Conservation (phyloP, 1,284 basidiomycete genomes). For the Heterobasidion occidentale region DNA sequence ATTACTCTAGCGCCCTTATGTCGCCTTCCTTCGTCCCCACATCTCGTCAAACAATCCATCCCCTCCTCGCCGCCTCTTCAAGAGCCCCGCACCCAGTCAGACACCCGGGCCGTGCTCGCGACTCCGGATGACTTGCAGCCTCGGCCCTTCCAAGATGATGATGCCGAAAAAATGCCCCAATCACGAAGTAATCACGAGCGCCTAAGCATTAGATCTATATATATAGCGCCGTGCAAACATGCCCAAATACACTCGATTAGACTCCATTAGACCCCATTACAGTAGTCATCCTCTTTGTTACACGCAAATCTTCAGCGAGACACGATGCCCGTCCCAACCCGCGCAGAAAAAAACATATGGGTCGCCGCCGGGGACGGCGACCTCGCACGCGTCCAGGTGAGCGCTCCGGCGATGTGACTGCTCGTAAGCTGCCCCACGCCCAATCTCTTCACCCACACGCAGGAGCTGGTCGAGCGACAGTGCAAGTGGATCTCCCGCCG, state of each 20-base stretch:
- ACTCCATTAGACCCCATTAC: too few species aligned
- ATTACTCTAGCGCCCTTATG: background rate
- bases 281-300: background rate
- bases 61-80: too few species aligned
- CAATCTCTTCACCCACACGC: background rate
- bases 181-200: too few species aligned
- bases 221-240: background rate
- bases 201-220: too few species aligned
- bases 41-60: background rate
- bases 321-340: conserved; percentile 23
- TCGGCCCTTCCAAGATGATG: too few species aligned
- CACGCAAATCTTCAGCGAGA: background rate
- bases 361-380: conserved; percentile 87
- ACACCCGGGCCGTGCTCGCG: too few species aligned
- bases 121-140: too few species aligned
- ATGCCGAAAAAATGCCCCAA: too few species aligned
- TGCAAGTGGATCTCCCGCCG: conserved; percentile 3
- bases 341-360: conserved; percentile 72
- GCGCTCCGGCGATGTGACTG: conserved; percentile 6
- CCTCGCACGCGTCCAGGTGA: conserved; percentile 38
- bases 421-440: background rate
- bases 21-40: conserved; percentile 1
- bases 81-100: too few species aligned
- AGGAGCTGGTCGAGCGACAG: conserved; percentile 11
- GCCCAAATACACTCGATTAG: background rate